Percentiles rank a stretch among this genome's conserved stretches.
Evolutionary conservation across 139 green algal species (phyloP).

Genomic region (Chlorella sp.): DNA sequence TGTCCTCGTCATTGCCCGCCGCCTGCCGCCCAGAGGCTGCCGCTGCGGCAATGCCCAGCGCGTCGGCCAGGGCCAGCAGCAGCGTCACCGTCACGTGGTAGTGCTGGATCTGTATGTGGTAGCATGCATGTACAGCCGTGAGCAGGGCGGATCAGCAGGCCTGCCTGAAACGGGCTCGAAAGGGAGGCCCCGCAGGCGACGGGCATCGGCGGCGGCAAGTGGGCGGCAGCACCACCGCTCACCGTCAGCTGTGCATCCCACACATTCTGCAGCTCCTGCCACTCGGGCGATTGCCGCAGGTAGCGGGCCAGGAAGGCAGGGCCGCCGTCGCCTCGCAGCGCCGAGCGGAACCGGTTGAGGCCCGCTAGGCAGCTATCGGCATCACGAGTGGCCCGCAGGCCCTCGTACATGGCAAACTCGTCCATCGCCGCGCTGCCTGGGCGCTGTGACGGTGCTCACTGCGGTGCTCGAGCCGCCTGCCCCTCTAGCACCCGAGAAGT

Average conservation of each 20-base stretch:
- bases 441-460: no score
- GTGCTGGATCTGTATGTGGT: conserved; percentile 18
- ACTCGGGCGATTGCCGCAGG: conserved; percentile 22
- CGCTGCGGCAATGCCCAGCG: not conserved
- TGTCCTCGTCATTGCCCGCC: not conserved
- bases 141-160: no score
- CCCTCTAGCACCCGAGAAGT: not conserved
- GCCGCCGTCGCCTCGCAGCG: not conserved
- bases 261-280: conserved; percentile 36
- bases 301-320: conserved; percentile 14
- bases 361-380: conserved; percentile 30
- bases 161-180: no score
- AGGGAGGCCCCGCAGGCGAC: no score
- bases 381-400: conserved; percentile 20
- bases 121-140: not conserved
- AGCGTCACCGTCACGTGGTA: conserved; percentile 40
- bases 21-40: not conserved
- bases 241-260: conserved; percentile 51
- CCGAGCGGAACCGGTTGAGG: conserved; percentile 18
- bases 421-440: not conserved
- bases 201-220: not conserved
- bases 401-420: conserved; percentile 11
- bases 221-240: not conserved
- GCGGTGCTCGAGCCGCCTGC: no score
- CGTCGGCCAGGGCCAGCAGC: conserved; percentile 34